Evolutionary conservation across 2,329 filamentous ascomycete genomes (phyloP).

Genomic region (Cercospora citrullina): DNA sequence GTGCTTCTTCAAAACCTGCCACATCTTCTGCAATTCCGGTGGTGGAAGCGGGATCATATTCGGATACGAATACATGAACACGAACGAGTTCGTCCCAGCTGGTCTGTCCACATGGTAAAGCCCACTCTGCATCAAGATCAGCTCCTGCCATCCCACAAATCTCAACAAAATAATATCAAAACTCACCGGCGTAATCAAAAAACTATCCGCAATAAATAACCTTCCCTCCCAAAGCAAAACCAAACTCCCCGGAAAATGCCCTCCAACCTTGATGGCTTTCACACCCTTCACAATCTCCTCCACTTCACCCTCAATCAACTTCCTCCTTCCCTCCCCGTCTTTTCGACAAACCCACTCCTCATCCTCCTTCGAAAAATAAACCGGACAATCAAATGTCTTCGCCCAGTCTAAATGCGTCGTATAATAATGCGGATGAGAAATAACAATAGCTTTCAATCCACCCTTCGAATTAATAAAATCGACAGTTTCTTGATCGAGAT

Average conservation of each 20-base stretch:
- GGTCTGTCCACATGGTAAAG: constrained; percentile 44
- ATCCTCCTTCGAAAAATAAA: constrained; percentile 69
- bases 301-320: constrained; percentile 55
- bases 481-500: constrained; percentile 66
- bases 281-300: constrained; percentile 51
- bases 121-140: constrained; percentile 31
- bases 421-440: constrained; percentile 75
- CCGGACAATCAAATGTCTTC: constrained; percentile 64
- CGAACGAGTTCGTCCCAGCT: constrained; percentile 54
- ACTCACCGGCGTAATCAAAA: constrained; percentile 66
- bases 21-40: constrained; percentile 65
- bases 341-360: constrained; percentile 60
- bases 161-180: background rate
- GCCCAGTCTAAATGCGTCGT: constrained; percentile 76
- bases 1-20: constrained; percentile 62
- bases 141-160: background rate
- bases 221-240: constrained; percentile 62
- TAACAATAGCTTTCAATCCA: constrained; percentile 66
- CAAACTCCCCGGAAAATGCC: constrained; percentile 76
- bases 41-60: constrained; percentile 72
- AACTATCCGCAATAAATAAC: constrained; percentile 75
- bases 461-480: constrained; percentile 60
- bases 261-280: constrained; percentile 68
- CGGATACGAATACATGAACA: constrained; percentile 76
- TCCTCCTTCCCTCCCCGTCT: constrained; percentile 62